Percentiles rank a stretch among this genome's conserved stretches.
Conservation (phyloP, 306 rosid species). For the Bauhinia variegata region DNA sequence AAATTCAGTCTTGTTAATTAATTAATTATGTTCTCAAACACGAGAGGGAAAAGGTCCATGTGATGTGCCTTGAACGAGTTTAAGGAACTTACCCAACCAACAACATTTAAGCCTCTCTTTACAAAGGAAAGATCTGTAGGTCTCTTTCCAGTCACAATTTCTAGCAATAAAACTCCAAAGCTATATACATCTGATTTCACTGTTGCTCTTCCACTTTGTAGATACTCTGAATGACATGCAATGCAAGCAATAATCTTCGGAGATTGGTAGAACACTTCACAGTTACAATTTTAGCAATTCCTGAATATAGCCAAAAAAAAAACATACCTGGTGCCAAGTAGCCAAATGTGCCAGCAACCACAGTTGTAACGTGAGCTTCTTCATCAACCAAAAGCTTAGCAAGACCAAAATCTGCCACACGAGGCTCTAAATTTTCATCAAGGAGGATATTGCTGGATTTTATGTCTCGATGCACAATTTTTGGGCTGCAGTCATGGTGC, state of each 20-base stretch:
- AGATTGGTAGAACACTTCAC: neutral
- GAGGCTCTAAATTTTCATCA: conserved; percentile 84
- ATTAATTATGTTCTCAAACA: neutral
- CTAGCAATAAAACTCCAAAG: conserved; percentile 91
- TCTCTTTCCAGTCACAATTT: conserved; percentile 97
- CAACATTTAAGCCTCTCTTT: conserved; percentile 81
- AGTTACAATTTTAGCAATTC: too few relatives aligned
- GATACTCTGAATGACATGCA: conserved; percentile 63
- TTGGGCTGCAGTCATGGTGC: conserved; percentile 92
- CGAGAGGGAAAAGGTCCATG: neutral
- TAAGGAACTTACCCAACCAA: conserved; percentile 88
- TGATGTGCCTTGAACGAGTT: neutral
- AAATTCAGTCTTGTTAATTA: conserved; percentile 9
- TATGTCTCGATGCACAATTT: conserved; percentile 84
- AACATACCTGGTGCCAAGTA: conserved; percentile 91
- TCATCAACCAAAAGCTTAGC: conserved; percentile 93
- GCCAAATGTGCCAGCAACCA: conserved; percentile 98
- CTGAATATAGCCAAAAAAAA: conserved; percentile 5
- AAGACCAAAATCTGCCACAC: conserved; percentile 89
- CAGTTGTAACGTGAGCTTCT: conserved; percentile 94
- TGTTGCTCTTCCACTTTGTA: conserved; percentile 95
- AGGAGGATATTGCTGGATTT: conserved; percentile 97
- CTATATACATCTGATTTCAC: conserved; percentile 95
- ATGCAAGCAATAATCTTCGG: neutral
- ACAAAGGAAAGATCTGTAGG: conserved; percentile 92